A percentile compares a stretch with the other conserved stretches of the same genome.
These are phyloP conservation scores for Jacaranda mimosifolia DNA, from an alignment of 257 asterid species.

Conservation along the genomic window DNA sequence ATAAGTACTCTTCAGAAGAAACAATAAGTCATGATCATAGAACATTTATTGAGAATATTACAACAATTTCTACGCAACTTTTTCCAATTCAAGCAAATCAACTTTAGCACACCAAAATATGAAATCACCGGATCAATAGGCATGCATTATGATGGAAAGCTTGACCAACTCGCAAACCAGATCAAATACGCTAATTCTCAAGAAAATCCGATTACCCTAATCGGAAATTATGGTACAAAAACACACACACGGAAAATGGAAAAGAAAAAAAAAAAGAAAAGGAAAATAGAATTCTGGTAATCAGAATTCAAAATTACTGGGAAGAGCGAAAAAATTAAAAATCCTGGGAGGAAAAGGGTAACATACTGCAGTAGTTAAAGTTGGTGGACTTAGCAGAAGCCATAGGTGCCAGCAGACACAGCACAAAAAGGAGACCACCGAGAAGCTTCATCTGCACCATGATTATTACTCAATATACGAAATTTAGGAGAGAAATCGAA, in stretches of 20 bases:
- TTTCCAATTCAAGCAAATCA: background rate
- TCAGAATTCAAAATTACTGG: conserved; percentile 4
- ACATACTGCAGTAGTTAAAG: conserved; percentile 57
- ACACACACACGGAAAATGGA: background rate
- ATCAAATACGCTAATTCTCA: conserved; percentile 11
- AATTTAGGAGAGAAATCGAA: conserved; percentile 1
- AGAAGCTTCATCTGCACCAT: conserved; percentile 51
- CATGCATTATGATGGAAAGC: background rate
- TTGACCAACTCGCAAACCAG: background rate
- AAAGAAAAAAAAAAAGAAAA: background rate
- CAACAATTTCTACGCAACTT: background rate
- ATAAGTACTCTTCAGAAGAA: background rate
- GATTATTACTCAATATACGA: background rate
- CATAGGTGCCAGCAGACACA: conserved; percentile 46
- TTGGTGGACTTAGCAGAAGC: conserved; percentile 44
- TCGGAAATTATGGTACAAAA: background rate
- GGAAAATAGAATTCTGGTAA: background rate
- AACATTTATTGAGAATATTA: background rate
- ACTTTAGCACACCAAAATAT: background rate
- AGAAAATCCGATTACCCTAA: conserved; percentile 15
- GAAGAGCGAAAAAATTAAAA: background rate
- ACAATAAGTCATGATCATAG: background rate
- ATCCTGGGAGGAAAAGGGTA: background rate
- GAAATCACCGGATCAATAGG: background rate
- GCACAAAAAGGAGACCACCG: conserved; percentile 38